Conservation (phyloP, 495 filamentous ascomycete genomes). For the Tuber melanosporum region DNA sequence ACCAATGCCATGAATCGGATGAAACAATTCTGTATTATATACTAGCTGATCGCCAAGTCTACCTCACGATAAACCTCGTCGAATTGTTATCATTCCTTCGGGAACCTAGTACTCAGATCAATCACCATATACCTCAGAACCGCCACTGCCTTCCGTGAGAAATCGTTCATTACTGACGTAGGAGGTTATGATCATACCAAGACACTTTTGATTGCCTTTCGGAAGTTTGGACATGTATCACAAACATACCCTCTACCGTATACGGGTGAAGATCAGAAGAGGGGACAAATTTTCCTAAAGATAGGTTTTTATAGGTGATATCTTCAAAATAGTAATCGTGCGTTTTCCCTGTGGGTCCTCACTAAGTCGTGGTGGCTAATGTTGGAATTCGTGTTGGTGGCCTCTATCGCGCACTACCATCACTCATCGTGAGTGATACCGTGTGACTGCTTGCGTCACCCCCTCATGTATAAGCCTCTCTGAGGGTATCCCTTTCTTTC, state of each 20-base stretch:
- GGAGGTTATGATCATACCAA: neutral
- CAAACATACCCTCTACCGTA: neutral
- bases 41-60: neutral
- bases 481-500: too few species aligned
- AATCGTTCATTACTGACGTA: neutral
- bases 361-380: neutral
- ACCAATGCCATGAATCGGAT: neutral
- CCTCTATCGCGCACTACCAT: too few species aligned
- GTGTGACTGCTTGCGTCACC: too few species aligned
- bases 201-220: neutral
- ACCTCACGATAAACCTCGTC: neutral
- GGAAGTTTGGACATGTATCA: neutral
- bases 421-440: too few species aligned
- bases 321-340: neutral
- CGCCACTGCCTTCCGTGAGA: neutral
- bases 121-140: neutral
- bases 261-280: neutral
- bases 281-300: neutral
- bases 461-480: too few species aligned
- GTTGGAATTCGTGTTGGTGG: too few species aligned
- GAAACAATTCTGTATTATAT: neutral
- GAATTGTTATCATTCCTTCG: neutral
- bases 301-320: neutral
- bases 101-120: neutral
- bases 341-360: too few species aligned